Percentiles rank a stretch among this genome's conserved stretches.
Conservation (phyloP, 192 early-diverging fungal genomes). For the Coemansia sp. region DNA sequence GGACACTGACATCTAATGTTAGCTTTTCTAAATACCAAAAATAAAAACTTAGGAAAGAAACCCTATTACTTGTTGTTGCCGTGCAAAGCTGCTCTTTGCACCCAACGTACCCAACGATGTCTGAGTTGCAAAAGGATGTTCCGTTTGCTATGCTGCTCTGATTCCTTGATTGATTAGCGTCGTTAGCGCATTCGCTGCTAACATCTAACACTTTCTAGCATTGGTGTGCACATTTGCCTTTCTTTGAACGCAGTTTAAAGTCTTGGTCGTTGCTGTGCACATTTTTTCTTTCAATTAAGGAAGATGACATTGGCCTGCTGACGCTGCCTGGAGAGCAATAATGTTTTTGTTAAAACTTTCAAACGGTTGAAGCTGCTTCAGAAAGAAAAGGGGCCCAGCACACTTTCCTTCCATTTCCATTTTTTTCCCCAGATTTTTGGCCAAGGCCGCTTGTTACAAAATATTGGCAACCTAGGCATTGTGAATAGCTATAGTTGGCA, state of each 20-base stretch:
- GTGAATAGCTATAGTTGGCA: conserved; percentile 14
- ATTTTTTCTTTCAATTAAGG: background rate
- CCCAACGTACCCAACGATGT: too few relatives aligned
- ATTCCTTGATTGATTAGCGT: too few relatives aligned
- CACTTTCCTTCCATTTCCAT: background rate
- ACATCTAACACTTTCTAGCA: background rate
- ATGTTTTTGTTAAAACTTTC: too few relatives aligned
- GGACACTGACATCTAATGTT: background rate
- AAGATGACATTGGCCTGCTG: background rate
- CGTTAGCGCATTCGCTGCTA: too few relatives aligned
- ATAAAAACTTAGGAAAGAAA: too few relatives aligned
- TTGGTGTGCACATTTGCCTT: background rate
- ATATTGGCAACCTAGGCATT: background rate
- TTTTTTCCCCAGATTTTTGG: background rate
- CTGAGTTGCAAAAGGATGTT: too few relatives aligned
- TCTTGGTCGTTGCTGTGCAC: background rate
- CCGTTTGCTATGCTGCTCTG: too few relatives aligned
- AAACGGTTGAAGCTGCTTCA: background rate
- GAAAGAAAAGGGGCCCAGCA: background rate
- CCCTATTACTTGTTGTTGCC: too few relatives aligned
- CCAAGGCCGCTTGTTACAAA: background rate
- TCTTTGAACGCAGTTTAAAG: background rate
- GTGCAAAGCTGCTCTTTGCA: too few relatives aligned
- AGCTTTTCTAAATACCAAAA: too few relatives aligned
- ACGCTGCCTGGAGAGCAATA: background rate